Evolutionary conservation across 495 filamentous ascomycete genomes (phyloP).

Genomic region (Cairneyella variabilis): DNA sequence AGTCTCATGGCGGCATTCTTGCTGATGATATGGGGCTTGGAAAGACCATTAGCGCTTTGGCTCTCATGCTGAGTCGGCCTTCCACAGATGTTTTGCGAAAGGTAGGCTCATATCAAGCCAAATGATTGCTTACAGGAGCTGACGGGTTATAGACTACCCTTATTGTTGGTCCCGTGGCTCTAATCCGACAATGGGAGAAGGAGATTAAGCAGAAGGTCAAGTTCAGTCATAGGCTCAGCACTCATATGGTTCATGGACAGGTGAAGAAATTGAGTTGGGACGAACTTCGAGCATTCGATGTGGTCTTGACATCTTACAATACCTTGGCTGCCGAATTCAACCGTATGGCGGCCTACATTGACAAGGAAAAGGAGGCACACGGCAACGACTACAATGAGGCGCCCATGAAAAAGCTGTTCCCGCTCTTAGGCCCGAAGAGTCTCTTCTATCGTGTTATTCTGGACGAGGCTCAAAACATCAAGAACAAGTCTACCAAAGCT

Average conservation of each 20-base stretch:
- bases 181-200: conserved; percentile 85
- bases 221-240: conserved; percentile 51
- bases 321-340: conserved; percentile 70
- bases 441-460: conserved; percentile 83
- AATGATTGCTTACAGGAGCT: not conserved
- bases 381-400: conserved; percentile 22
- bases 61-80: conserved; percentile 72
- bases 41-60: conserved; percentile 87
- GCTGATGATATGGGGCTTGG: conserved; percentile 96
- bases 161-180: conserved; percentile 80
- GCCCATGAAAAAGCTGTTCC: conserved; percentile 35
- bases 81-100: conserved; percentile 56
- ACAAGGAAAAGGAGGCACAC: conserved; percentile 30
- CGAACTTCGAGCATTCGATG: conserved; percentile 65
- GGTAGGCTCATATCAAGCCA: conserved; percentile 5
- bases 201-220: conserved; percentile 77
- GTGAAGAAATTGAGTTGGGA: conserved; percentile 50
- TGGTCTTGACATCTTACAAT: conserved; percentile 89
- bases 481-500: conserved; percentile 70
- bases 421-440: conserved; percentile 59
- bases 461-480: conserved; percentile 93
- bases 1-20: conserved; percentile 77
- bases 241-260: conserved; percentile 35
- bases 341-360: conserved; percentile 39
- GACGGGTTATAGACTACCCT: conserved; percentile 62